phyloP scores from a whole-genome alignment of 1,284 basidiomycete genomes.

The Porodaedalea pini region DNA sequence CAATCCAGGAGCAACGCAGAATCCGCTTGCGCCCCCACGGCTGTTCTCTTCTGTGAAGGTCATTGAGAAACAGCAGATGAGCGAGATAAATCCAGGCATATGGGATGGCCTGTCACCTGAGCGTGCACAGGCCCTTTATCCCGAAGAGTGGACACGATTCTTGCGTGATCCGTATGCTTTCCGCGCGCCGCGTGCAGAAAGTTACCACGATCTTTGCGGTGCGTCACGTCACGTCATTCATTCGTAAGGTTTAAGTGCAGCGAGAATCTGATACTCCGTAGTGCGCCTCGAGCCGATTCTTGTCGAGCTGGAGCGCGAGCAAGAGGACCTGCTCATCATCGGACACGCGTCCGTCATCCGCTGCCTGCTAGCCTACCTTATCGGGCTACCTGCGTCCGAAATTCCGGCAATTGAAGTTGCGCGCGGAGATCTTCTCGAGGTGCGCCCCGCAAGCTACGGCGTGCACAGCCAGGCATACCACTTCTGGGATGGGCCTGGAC shows the following conservation, averaged over 20 bases:
- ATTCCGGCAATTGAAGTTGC: constrained; percentile 96
- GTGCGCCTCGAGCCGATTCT: constrained; percentile 81
- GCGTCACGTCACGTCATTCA: constrained; percentile 25
- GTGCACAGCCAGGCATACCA: constrained; percentile 86
- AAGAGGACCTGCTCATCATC: constrained; percentile 75
- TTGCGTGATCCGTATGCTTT: constrained; percentile 92
- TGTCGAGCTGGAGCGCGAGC: constrained; percentile 78
- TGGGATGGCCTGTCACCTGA: constrained; percentile 94
- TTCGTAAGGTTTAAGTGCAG: background rate
- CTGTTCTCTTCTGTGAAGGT: constrained; percentile 65
- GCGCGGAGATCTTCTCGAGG: constrained; percentile 84
- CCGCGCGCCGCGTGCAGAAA: constrained; percentile 88
- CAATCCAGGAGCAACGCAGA: constrained; percentile 13
- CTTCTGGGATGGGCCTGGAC: constrained; percentile 86
- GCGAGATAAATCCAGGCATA: constrained; percentile 95
- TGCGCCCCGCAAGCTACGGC: constrained; percentile 87
- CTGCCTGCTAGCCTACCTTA: constrained; percentile 88
- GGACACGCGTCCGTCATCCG: constrained; percentile 96
- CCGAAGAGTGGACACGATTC: constrained; percentile 93
- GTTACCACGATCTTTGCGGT: constrained; percentile 87
- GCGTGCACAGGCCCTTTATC: constrained; percentile 86
- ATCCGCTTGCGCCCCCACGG: constrained; percentile 27
- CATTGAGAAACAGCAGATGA: constrained; percentile 92
- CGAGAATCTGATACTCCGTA: constrained; percentile 25
- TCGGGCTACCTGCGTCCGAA: constrained; percentile 93